Evolutionary conservation across 768 basidiomycete genomes (phyloP).

Genomic region (Lactarius vividus): DNA sequence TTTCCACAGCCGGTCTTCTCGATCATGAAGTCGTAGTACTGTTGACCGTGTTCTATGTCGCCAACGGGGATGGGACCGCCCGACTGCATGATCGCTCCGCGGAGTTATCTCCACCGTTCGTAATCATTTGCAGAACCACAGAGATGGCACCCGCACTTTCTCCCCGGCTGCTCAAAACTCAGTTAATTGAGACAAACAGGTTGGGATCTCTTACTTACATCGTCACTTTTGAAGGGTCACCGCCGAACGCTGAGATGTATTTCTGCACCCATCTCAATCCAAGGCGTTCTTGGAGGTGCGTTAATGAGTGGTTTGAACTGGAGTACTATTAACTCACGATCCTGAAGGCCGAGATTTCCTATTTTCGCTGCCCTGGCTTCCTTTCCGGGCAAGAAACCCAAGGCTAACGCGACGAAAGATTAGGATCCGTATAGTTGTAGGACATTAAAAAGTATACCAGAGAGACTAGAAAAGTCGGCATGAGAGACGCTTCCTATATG

Average conservation of each 20-base stretch:
- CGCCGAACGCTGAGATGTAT: constrained; percentile 62
- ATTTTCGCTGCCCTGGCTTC: constrained; percentile 52
- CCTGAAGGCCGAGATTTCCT: constrained; percentile 65
- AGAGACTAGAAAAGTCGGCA: constrained; percentile 8
- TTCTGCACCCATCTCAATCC: constrained; percentile 66
- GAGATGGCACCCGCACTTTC: constrained; percentile 55
- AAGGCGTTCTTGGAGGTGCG: constrained; percentile 42
- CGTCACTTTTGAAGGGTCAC: constrained; percentile 59
- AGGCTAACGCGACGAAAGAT: constrained; percentile 31
- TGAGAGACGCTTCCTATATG: neutral
- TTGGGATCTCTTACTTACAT: constrained; percentile 39
- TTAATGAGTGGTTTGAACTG: neutral
- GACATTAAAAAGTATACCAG: constrained; percentile 8
- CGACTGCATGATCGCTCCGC: constrained; percentile 45
- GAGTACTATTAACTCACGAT: constrained; percentile 41
- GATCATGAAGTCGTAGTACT: constrained; percentile 44
- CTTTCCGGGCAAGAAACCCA: constrained; percentile 51
- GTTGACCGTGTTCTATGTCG: constrained; percentile 34
- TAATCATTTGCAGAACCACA: constrained; percentile 43
- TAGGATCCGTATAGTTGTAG: neutral
- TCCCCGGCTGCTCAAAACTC: constrained; percentile 41
- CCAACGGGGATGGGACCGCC: constrained; percentile 39
- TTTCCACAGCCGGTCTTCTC: constrained; percentile 37
- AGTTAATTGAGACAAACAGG: constrained; percentile 12
- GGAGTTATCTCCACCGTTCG: constrained; percentile 42